These are phyloP conservation scores for Xylaria acuta DNA, from an alignment of 495 filamentous ascomycete species.

Conservation along the genomic window DNA sequence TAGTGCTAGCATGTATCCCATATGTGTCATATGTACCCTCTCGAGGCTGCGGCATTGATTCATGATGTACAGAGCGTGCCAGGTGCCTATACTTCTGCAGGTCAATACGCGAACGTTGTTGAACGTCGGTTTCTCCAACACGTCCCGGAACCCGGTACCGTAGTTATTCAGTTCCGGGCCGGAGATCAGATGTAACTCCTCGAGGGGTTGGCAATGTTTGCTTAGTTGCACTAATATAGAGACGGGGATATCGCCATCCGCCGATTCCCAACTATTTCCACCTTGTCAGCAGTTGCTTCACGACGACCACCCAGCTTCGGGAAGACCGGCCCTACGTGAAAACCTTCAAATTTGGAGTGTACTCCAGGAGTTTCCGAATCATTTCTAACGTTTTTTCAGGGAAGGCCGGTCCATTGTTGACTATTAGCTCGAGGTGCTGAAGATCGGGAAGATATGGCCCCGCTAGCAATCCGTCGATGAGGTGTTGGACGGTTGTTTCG, in stretches of 20 bases:
- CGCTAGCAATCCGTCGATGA: background rate
- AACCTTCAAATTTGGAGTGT: background rate
- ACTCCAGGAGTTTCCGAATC: background rate
- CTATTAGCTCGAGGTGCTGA: background rate
- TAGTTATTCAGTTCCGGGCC: background rate
- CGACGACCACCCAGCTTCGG: background rate
- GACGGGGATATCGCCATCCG: constrained; percentile 11
- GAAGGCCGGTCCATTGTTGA: background rate
- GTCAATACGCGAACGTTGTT: constrained; percentile 1
- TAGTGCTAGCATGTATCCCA: background rate
- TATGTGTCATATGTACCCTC: constrained; percentile 8
- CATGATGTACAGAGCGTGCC: constrained; percentile 7
- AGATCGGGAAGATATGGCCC: constrained; percentile 21
- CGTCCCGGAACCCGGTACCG: constrained; percentile 2
- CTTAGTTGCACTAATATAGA: constrained; percentile 9
- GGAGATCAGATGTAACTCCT: constrained; percentile 17
- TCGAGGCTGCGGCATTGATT: constrained; percentile 10
- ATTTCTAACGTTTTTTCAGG: background rate
- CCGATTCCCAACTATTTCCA: constrained; percentile 17
- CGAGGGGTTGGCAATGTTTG: background rate
- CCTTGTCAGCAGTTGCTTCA: background rate
- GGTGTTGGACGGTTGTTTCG: background rate
- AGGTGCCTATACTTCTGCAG: background rate
- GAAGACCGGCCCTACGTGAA: constrained; percentile 4
- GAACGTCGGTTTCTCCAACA: background rate